Percentiles rank a stretch among this genome's conserved stretches.
phyloP scores from a whole-genome alignment of 164 flowering plant species.

The Berberis vulgaris region DNA sequence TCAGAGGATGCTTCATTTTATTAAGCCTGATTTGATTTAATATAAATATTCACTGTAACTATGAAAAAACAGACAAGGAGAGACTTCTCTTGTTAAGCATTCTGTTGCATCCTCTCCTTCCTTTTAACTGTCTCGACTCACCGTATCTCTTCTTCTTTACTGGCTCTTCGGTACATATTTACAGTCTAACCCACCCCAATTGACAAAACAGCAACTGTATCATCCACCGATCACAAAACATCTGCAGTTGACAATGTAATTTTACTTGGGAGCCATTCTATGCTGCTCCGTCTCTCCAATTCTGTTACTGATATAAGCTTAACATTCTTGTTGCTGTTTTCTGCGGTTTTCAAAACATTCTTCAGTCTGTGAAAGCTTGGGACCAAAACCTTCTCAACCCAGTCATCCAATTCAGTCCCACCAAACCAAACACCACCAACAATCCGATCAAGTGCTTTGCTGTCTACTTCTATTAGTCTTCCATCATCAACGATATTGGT shows the following conservation, averaged over 20 bases:
- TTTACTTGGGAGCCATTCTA: slow-evolving; percentile 43
- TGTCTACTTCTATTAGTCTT: slow-evolving; percentile 37
- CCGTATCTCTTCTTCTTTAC: slow-evolving; percentile 8
- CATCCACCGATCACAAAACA: slow-evolving; percentile 1
- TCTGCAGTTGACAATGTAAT: slow-evolving; percentile 27
- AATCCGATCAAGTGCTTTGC: slow-evolving; percentile 55
- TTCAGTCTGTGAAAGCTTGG: slow-evolving; percentile 64
- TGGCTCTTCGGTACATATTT: slow-evolving; percentile 21
- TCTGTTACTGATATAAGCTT: slow-evolving; percentile 36
- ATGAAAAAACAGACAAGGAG: slow-evolving; percentile 8
- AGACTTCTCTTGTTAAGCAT: slow-evolving; percentile 10
- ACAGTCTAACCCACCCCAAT: slow-evolving; percentile 23
- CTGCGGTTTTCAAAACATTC: slow-evolving; percentile 3
- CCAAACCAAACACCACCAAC: slow-evolving; percentile 70
- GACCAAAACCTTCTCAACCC: slow-evolving; percentile 53
- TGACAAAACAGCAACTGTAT: slow-evolving; percentile 1
- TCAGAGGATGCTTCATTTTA: slow-evolving; percentile 19
- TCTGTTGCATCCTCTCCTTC: slow-evolving; percentile 8
- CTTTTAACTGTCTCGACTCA: slow-evolving; percentile 7
- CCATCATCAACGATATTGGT: slow-evolving; percentile 26
- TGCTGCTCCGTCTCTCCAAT: slow-evolving; percentile 23
- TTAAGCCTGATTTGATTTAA: slow-evolving; percentile 14
- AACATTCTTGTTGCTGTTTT: slow-evolving; percentile 19
- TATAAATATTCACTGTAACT: slow-evolving; percentile 13
- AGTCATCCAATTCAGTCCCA: slow-evolving; percentile 45